Evolutionary conservation across 2,329 filamentous ascomycete species (phyloP).

Genomic region (Hypocreales sp.): DNA sequence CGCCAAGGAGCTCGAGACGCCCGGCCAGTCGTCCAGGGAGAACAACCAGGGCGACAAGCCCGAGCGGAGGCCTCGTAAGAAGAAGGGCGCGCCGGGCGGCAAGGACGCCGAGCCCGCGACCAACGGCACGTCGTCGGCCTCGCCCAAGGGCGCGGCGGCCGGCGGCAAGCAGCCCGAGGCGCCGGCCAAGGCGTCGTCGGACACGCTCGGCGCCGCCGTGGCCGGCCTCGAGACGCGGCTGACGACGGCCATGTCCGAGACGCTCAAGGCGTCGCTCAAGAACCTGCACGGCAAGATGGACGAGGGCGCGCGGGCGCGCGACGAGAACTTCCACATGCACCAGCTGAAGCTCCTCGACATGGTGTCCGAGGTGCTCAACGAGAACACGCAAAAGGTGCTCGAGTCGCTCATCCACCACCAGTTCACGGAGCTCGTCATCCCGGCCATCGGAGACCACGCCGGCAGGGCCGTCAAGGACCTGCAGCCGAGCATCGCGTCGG

Average conservation of each 20-base stretch:
- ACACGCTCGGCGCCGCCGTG: conserved; percentile 38
- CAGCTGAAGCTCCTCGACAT: conserved; percentile 40
- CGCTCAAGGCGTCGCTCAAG: conserved; percentile 40
- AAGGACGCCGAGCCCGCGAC: conserved; percentile 26
- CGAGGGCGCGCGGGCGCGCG: conserved; percentile 44
- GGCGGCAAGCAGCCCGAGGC: conserved; percentile 16
- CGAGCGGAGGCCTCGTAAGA: conserved; percentile 48
- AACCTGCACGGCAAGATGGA: conserved; percentile 47
- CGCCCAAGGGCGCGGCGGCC: conserved; percentile 16
- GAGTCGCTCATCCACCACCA: conserved; percentile 60
- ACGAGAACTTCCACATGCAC: conserved; percentile 34
- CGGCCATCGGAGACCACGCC: conserved; percentile 53
- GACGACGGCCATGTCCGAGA: conserved; percentile 28
- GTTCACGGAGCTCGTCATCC: conserved; percentile 62
- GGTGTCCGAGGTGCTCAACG: conserved; percentile 44
- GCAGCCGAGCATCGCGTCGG: conserved; percentile 46
- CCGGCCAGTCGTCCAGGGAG: conserved; percentile 21
- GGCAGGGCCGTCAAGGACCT: conserved; percentile 54
- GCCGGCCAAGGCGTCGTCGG: conserved; percentile 20
- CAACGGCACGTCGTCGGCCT: conserved; percentile 22
- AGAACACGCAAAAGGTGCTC: conserved; percentile 56
- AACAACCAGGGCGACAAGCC: conserved; percentile 34
- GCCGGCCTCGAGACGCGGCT: conserved; percentile 36
- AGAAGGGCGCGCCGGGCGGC: conserved; percentile 44
- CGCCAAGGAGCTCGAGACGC: conserved; percentile 31